Evolutionary conservation across 352 stramenopile species (phyloP), one percentile per base, ranked within the genome.

Genomic region (Pythium volutum): DNA sequence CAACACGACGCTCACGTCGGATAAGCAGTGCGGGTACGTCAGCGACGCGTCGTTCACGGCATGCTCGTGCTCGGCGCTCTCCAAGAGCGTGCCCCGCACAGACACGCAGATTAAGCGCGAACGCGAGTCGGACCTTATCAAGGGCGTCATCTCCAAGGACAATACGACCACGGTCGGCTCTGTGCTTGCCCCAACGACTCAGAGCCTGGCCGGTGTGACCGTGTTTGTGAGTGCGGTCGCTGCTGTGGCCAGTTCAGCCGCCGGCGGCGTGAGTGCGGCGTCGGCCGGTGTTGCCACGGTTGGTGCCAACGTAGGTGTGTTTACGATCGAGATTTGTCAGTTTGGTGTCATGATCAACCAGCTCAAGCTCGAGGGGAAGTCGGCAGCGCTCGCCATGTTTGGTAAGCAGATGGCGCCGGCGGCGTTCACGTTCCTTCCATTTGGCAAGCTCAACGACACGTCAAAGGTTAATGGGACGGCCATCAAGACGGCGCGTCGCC

Each of bases 271-370:
- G 0, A 64, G 67, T 46, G 70, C 73, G 7, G 79, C 81, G 9
- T 69, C 73, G 36, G 80, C 81, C 10, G 79, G 79, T 2, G 69
- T 84, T 8, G 68, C 81, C 0, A 78, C 77, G 10, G 81, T 71
- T 31, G 78, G 78, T 12, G 82, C 77, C 15, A 87, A 79, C 34
- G 79, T 87, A 42, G 84, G 77, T 20, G 78, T 91, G 23, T 84
- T 79, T 29, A 92, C 84, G 6, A 70, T 93, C 6, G 84, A 93
- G 53, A 80, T 93, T 39, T 91, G 82, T 45, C 81, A 91, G 59
- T 93, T 93, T 42, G 76, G 70, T 1, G 84, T 93, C 39, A 74
- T 91, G 15, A 73, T 91, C 49, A 90, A 89, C 58, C 77, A 89
- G 61, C 64, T 93, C 23, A 73, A 91, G 43, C 76, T 93, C 26